Base-by-base conservation (phyloP, 1,139 yeast species). In the Zygosaccharomyces sapae region DNA sequence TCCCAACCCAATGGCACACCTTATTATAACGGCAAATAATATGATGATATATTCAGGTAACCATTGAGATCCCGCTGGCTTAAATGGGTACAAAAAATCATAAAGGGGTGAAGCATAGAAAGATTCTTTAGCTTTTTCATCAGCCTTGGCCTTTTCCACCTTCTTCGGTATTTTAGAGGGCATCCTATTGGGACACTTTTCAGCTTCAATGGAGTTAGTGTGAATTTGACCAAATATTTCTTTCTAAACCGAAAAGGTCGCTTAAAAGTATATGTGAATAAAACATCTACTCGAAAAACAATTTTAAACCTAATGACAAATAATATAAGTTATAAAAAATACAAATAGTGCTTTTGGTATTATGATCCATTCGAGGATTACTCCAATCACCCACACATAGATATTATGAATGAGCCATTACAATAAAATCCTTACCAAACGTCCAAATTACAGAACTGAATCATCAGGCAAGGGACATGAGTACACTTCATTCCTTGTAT, bases 1-100 rank as follows among this genome's bases (percentile, higher is more conserved):
- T 0, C 97, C 98, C 41, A 90, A 71, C 0, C 97, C 96, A 16
- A 92, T 83, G 0, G 95, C 95, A 43, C 88, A 77, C 55, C 96
- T 73, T 3, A 90, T 74, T 16, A 92, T 78, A 6, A 89, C 68
- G 1, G 95, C 89, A 51, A 86, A 79, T 46, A 87, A 71, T 2
- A 89, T 76, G 29, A 88, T 78, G 38, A 87, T 79, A 62, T 87
- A 86, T 50, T 94, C 72, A 0, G 94, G 92, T 2, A 86, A 83
- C 96, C 96, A 87, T 72, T 88, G 96, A 58, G 85, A 84, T 19
- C 86, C 88, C 0, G 92, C 90, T 20, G 80, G 75, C 49, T 74
- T 71, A 58, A 81, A 80, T 1, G 85, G 83, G 5, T 74, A 70
- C 10, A 81, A 64, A 53, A 81, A 79, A 57, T 76, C 82, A 50